phyloP scores from a whole-genome alignment of 345 rosid genomes.

The Raphanus sativus region DNA sequence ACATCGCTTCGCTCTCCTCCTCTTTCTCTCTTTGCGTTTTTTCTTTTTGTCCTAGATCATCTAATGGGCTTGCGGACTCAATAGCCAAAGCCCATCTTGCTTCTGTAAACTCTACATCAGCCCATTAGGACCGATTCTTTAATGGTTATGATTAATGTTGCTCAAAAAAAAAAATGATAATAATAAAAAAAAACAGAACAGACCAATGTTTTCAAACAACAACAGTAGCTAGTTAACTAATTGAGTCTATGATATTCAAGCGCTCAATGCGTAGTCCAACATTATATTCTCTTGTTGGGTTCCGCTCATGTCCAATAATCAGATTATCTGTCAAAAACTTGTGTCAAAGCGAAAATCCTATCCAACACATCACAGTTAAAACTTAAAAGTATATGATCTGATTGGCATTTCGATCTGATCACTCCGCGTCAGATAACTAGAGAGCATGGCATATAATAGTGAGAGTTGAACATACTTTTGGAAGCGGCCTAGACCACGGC shows the following conservation, averaged over 20 bases:
- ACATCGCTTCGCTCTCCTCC: background rate
- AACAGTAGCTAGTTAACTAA: background rate
- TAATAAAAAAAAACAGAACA: constrained; percentile 10
- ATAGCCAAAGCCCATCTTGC: too few species aligned
- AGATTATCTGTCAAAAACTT: background rate
- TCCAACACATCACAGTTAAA: background rate
- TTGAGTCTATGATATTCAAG: background rate
- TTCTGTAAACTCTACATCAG: too few species aligned
- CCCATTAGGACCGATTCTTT: too few species aligned
- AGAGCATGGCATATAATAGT: background rate
- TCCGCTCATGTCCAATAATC: background rate
- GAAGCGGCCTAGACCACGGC: constrained; percentile 90
- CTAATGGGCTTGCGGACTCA: too few species aligned
- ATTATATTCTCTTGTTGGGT: background rate
- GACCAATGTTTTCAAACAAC: background rate
- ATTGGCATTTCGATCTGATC: background rate
- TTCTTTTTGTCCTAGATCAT: too few species aligned
- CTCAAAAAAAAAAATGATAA: too few species aligned
- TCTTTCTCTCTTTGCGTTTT: too few species aligned
- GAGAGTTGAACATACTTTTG: constrained; percentile 55
- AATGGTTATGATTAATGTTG: too few species aligned
- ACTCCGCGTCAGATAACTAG: background rate
- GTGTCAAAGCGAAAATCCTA: background rate
- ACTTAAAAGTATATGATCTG: background rate
- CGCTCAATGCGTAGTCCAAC: background rate